Evolutionary conservation across 352 stramenopile genomes (phyloP).

Genomic region (Globisporangium polare): DNA sequence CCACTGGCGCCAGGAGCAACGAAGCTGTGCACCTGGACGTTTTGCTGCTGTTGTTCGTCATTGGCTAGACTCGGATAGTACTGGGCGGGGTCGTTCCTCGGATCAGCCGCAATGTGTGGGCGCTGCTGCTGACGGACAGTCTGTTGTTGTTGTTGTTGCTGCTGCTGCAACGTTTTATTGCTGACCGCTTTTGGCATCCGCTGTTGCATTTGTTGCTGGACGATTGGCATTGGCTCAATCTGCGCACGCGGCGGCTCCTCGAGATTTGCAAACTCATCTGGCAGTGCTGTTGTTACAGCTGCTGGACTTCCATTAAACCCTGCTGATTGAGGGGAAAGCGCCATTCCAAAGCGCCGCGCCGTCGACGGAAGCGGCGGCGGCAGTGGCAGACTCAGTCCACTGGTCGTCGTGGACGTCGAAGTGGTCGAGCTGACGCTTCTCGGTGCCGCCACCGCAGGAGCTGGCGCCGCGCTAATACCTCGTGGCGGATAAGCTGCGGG

Average conservation of each 20-base stretch:
- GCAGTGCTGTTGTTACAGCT: neutral
- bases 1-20: neutral
- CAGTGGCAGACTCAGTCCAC: conserved; percentile 8
- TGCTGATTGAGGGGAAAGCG: neutral
- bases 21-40: neutral
- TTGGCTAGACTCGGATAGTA: neutral
- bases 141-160: neutral
- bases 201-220: neutral
- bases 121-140: neutral
- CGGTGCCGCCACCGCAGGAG: neutral
- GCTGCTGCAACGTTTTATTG: neutral
- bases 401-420: neutral
- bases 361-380: conserved; percentile 12
- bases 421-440: neutral
- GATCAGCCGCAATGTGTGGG: neutral
- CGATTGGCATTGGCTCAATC: neutral
- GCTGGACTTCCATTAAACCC: neutral
- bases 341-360: conserved; percentile 7
- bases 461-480: neutral
- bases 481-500: neutral
- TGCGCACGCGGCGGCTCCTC: neutral
- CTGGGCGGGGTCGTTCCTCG: neutral
- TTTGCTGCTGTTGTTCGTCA: conserved; percentile 1
- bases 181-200: neutral
- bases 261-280: neutral